phyloP scores from a whole-genome alignment of 1,284 basidiomycete genomes.

The Apiotrichum montevideense region DNA sequence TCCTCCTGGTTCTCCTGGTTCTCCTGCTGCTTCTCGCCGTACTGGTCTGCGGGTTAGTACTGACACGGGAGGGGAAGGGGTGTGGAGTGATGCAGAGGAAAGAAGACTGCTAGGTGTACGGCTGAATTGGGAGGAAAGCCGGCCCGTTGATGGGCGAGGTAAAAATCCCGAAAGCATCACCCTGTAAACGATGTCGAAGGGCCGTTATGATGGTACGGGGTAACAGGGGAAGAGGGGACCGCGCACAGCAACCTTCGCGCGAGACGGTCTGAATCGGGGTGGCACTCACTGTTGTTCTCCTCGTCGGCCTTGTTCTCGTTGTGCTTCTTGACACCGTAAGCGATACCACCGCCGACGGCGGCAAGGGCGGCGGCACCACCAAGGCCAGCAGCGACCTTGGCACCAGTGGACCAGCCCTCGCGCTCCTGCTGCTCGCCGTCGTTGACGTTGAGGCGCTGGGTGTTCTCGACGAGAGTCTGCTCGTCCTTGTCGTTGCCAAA shows the following conservation, averaged over 20 bases:
- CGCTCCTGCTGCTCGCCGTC: constrained; percentile 1
- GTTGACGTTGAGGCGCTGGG: constrained; percentile 3
- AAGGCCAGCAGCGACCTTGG: constrained; percentile 3
- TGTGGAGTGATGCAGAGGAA: too few species aligned
- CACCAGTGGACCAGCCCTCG: constrained; percentile 12
- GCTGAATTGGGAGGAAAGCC: too few species aligned
- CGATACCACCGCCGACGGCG: neutral
- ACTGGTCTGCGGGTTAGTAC: neutral
- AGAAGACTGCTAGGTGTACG: too few species aligned
- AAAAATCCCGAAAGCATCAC: too few species aligned
- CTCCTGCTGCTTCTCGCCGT: neutral
- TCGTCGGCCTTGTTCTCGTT: neutral
- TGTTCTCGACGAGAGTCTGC: constrained; percentile 1
- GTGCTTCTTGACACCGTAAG: constrained; percentile 1
- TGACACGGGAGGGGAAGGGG: too few species aligned
- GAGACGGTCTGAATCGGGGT: too few species aligned
- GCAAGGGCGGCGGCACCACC: constrained; percentile 1
- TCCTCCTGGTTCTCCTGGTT: neutral
- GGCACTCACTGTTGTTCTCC: neutral
- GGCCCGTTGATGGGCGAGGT: too few species aligned
- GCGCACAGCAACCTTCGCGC: too few species aligned
- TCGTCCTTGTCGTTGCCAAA: neutral
- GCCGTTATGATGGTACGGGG: too few species aligned
- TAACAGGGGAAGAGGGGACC: too few species aligned
- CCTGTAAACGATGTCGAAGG: too few species aligned